Conservation (phyloP, 2,329 filamentous ascomycete genomes). For the Furcasterigmium sp. region DNA sequence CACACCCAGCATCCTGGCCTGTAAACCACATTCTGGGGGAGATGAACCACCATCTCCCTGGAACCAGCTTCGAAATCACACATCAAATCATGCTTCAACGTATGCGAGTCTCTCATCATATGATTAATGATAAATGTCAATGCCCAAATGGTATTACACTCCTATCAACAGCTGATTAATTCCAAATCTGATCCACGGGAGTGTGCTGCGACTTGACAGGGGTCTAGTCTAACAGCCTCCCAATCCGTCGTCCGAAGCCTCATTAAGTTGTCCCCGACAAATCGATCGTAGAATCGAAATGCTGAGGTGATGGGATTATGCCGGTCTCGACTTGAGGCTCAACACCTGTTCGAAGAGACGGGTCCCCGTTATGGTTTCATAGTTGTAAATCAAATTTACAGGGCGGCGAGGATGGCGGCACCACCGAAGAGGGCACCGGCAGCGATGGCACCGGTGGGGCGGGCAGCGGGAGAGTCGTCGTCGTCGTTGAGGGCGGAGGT, state of each 20-base stretch:
- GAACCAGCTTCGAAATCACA: too few relatives aligned
- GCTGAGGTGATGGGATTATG: not conserved
- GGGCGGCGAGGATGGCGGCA: slow-evolving; percentile 37
- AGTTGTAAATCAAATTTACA: slow-evolving; percentile 23
- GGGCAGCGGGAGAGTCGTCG: slow-evolving; percentile 21
- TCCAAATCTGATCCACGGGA: not conserved
- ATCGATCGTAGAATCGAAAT: not conserved
- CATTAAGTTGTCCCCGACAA: not conserved
- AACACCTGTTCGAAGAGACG: too few relatives aligned
- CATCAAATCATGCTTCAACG: too few relatives aligned
- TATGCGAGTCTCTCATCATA: too few relatives aligned
- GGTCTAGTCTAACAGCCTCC: not conserved
- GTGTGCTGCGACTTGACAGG: not conserved
- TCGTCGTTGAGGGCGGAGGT: slow-evolving; percentile 13
- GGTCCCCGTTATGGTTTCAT: too few relatives aligned
- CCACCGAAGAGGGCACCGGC: slow-evolving; percentile 42
- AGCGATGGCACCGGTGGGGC: slow-evolving; percentile 35
- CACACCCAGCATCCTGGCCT: too few relatives aligned
- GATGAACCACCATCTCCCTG: too few relatives aligned
- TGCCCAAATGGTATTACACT: not conserved
- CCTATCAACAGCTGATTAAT: not conserved
- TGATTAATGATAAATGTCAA: not conserved
- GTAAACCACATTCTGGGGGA: too few relatives aligned
- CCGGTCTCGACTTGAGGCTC: not conserved
- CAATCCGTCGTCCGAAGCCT: not conserved